Evolutionary conservation across 345 rosid genomes (phyloP).

Genomic region (Brassica rapa): DNA sequence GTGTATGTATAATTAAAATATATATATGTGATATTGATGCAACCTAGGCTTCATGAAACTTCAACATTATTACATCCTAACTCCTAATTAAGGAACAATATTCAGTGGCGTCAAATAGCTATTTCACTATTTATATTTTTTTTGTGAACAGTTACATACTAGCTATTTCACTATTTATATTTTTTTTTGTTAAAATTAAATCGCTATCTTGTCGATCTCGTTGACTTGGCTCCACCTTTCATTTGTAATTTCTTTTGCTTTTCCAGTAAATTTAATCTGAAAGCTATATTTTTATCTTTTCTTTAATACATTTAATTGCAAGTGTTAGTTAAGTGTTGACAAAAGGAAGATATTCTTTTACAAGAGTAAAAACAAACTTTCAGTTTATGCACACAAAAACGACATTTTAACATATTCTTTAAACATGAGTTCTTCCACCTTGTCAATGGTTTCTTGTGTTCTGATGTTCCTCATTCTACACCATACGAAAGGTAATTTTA

Average conservation of each 20-base stretch:
- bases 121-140: no score
- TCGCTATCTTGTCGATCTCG: slow-evolving; percentile 19
- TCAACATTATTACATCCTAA: no score
- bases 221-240: slow-evolving; percentile 17
- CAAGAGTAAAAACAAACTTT: background rate
- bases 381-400: background rate
- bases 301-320: slow-evolving; percentile 5
- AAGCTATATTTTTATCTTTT: slow-evolving; percentile 2
- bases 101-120: no score
- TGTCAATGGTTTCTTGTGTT: slow-evolving; percentile 2
- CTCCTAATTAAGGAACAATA: no score
- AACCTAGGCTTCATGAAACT: no score
- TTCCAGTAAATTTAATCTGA: background rate
- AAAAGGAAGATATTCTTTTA: background rate
- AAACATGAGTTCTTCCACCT: slow-evolving; percentile 15
- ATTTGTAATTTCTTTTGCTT: background rate
- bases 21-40: no score
- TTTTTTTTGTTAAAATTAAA: background rate
- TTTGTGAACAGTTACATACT: background rate
- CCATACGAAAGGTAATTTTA: slow-evolving; percentile 16
- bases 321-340: background rate
- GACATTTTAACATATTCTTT: background rate
- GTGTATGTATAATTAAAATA: no score
- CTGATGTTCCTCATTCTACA: background rate
- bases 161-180: background rate